phyloP scores from a whole-genome alignment of 805 yeast species.

The Candida caryicola region DNA sequence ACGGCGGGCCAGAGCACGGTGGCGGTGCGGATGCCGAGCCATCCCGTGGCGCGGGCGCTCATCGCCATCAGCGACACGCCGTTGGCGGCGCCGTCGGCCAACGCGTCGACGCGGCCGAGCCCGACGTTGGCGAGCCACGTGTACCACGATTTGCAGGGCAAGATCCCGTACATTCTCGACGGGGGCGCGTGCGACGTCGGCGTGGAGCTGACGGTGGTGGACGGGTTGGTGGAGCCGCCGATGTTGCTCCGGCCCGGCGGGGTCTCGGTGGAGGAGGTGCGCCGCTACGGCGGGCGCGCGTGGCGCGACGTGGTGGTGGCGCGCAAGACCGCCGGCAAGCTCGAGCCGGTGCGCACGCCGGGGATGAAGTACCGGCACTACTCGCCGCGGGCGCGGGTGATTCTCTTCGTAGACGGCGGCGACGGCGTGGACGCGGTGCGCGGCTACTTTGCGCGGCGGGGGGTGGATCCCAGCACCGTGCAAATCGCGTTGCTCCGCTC shows the following conservation, averaged over 20 bases:
- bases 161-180: constrained; percentile 80
- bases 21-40: constrained; percentile 86
- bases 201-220: constrained; percentile 90
- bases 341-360: constrained; percentile 82
- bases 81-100: constrained; percentile 96
- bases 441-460: constrained; percentile 18
- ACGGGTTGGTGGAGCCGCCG: constrained; percentile 84
- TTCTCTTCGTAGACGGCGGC: constrained; percentile 54
- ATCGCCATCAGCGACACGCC: constrained; percentile 84
- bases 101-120: constrained; percentile 92
- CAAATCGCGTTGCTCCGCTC: constrained; percentile 55
- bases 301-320: constrained; percentile 70
- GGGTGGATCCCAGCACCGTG: constrained; percentile 11
- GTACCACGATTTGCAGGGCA: constrained; percentile 69
- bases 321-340: constrained; percentile 58
- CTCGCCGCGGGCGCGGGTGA: constrained; percentile 84
- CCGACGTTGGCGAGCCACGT: constrained; percentile 91
- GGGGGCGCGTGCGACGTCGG: constrained; percentile 91
- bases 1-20: constrained; percentile 88
- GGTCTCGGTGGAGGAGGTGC: constrained; percentile 73
- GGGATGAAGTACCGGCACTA: constrained; percentile 98
- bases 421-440: constrained; percentile 39
- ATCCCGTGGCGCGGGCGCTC: constrained; percentile 87
- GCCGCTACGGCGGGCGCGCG: constrained; percentile 55
- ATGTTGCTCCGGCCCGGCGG: constrained; percentile 94